Evolutionary conservation across 768 basidiomycete species (phyloP), one percentile per base, ranked within the genome.

Genomic region (Pisolithus sp.): DNA sequence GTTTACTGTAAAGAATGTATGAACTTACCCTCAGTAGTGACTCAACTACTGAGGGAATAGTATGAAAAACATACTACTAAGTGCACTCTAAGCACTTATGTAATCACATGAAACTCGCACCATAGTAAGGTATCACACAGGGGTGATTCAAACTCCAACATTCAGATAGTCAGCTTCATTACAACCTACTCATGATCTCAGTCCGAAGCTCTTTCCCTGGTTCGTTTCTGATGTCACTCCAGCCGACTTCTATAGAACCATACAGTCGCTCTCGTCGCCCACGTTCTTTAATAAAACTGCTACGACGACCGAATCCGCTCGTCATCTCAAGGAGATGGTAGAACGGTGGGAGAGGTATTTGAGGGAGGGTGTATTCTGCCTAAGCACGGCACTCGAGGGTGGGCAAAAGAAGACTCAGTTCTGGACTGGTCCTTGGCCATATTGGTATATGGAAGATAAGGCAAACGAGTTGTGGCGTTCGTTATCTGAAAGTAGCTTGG

Each of bases 171-270:
- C 36, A 7, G 48, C 10, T 44, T 49, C 49, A 48, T 13, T 15
- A 12, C 50, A 34, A 34, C 12, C 3, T 68, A 8, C 65, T 44
- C 20, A 37, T 40, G 43, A 18, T 50, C 17, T 49, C 4, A 95
- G 93, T 70, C 90, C 93, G 0, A 97, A 99, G 67, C 73, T 88
- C 8, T 87, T 97, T 48, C 94, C 94, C 0, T 99, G 95, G 93
- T 99, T 98, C 64, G 94, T 97, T 43, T 93, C 89, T 10, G 92
- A 96, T 65, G 93, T 94, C 24, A 88, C 89, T 4, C 93, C 95
- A 1, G 71, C 76, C 23, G 95, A 99, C 66, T 96, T 96, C 66
- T 58, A 64, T 23, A 67, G 72, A 46, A 78, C 81, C 0, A 76
- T 94, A 51, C 48, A 64, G 2, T 74, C 73, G 7, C 73, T 93